phyloP scores from a whole-genome alignment of 306 rosid genomes.

The Oxytropis ochrocephala region DNA sequence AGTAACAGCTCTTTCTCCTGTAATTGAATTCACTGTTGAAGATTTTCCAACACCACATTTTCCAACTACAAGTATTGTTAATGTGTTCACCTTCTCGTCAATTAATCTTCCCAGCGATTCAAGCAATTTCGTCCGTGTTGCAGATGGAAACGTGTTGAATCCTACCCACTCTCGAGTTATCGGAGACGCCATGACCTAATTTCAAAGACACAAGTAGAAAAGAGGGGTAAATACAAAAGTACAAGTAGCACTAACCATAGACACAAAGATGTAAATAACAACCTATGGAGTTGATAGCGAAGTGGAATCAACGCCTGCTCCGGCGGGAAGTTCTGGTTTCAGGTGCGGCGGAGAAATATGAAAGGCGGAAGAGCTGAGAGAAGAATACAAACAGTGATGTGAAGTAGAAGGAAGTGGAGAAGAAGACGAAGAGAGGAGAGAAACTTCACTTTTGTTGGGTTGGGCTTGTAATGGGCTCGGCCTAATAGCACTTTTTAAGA shows the following conservation, averaged over 20 bases:
- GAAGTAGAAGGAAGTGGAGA: too few relatives aligned
- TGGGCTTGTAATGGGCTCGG: too few relatives aligned
- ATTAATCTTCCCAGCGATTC: constrained; percentile 56
- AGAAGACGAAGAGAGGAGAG: too few relatives aligned
- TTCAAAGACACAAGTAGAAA: neutral
- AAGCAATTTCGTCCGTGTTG: constrained; percentile 65
- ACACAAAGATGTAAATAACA: too few relatives aligned
- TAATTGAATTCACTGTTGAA: constrained; percentile 77
- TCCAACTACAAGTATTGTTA: constrained; percentile 98
- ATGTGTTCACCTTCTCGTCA: constrained; percentile 67
- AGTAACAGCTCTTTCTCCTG: constrained; percentile 82
- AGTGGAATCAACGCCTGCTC: too few relatives aligned
- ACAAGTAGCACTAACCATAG: too few relatives aligned
- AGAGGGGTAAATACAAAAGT: neutral
- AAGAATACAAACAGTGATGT: too few relatives aligned
- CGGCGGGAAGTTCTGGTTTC: neutral
- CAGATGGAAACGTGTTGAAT: constrained; percentile 54
- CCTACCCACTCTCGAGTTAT: constrained; percentile 63
- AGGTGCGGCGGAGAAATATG: neutral
- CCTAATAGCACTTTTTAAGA: too few relatives aligned
- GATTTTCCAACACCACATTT: constrained; percentile 98
- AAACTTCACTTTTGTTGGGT: too few relatives aligned
- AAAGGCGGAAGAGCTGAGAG: too few relatives aligned
- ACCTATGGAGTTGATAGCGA: too few relatives aligned
- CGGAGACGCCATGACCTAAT: neutral